A percentile compares a stretch with the other conserved stretches of the same genome.
phyloP scores from a whole-genome alignment of 2,329 filamentous ascomycete species.

The Penicillium sp. region DNA sequence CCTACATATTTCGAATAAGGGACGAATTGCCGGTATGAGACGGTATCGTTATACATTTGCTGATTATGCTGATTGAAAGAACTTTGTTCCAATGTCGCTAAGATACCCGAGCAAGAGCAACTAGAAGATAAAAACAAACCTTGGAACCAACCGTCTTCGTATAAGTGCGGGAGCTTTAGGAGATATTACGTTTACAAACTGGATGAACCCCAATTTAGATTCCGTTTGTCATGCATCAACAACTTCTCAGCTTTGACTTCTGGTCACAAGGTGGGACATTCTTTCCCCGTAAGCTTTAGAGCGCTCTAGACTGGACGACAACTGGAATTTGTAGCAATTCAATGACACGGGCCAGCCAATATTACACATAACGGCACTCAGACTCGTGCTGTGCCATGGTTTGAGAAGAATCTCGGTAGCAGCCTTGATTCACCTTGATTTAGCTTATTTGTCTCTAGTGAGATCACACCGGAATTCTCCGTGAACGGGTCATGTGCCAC shows the following conservation, averaged over 20 bases:
- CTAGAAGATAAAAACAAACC: too few species aligned
- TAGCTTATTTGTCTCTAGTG: not conserved
- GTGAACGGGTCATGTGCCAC: not conserved
- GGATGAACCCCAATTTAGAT: not conserved
- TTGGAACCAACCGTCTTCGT: too few species aligned
- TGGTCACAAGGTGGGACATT: not conserved
- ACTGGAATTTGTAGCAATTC: too few species aligned
- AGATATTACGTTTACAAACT: not conserved
- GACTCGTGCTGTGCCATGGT: not conserved
- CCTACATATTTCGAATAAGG: not conserved
- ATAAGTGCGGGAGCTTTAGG: not conserved
- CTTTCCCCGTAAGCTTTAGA: too few species aligned
- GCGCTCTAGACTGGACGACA: not conserved
- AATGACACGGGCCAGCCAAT: not conserved
- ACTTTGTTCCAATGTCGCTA: not conserved
- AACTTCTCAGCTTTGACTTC: not conserved
- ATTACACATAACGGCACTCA: not conserved
- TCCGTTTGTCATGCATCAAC: not conserved
- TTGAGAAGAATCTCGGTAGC: too few species aligned
- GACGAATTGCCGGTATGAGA: not conserved
- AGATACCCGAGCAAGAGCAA: too few species aligned
- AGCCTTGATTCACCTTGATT: too few species aligned
- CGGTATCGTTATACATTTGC: not conserved
- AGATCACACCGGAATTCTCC: not conserved
- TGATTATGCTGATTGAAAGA: not conserved